Evolutionary conservation across 225 moss, liverwort and hornwort species (phyloP), one percentile per base, ranked within the genome.

Genomic region (Marchantia paleacea): DNA sequence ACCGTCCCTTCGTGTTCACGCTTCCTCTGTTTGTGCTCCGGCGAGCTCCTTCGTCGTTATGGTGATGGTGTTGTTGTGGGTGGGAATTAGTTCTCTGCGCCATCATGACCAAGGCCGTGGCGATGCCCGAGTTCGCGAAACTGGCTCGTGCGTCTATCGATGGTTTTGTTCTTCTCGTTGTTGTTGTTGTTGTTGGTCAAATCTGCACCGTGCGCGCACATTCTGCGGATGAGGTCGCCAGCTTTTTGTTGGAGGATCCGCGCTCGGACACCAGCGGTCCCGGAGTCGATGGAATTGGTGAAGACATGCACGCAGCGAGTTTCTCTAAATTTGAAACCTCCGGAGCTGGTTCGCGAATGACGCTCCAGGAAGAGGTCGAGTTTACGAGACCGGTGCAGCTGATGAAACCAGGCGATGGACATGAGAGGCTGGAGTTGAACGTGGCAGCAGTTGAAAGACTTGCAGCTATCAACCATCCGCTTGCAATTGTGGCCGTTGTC

Each of bases 341-440:
- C 0, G 72, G 80, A 51, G 58, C 29, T 29, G 20, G 73, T 64
- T 69, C 80, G 26, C 77, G 64, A 52, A 78, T 75, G 18, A 54
- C 20, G 65, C 20, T n/a, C 57, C 69, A 80, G 22, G 80, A 83
- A 7, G 80, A 79, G 8, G 78, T 52, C 8, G 75, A 78, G 15
- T 80, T 67, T 18, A 65, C 4, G 12, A 62, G 31, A n/a, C 84
- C 85, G 20, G 54, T 90, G 81, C 96, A 94, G 84, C 84, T 96
- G 64, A 73, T 96, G 90, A 92, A 85, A 82, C 96, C 96, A 11
- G 96, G 89, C 28, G 90, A 79, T 53, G 90, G 91, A 75, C 96
- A 96, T 84, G 92, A 94, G 86, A 90, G 92, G 65, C 85, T 96
- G 80, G 92, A 92, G 87, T 87, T 96, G 77, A 93, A 94, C 80